Evolutionary conservation across 2,329 filamentous ascomycete species (phyloP), one percentile per base, ranked within the genome.

Genomic region (Nothopassalora personata): DNA sequence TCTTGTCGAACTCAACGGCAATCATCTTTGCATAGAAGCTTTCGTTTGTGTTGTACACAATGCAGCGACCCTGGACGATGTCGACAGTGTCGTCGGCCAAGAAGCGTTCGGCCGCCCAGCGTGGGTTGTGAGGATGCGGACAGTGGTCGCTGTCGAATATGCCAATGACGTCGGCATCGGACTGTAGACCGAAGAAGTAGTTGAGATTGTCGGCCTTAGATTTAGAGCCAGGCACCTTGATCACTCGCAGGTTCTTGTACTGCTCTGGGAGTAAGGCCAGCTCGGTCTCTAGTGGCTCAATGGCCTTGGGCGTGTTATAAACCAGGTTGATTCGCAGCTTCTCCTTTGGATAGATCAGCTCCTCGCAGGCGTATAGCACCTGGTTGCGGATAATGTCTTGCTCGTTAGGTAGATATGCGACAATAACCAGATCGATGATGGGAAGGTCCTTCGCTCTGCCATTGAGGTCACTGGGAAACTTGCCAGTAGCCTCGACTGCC

Each of bases 91-190:
- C 60, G 51, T 78, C 74, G 19, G 71, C 68, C 18, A 75, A 69
- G 61, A 80, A 79, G 47, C 77, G 72, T 63, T 80, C 79, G 11
- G 75, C 75, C 15, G 79, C 78, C 78, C 78, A 80, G 11, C 77
- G 70, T 7, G 77, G 75, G 28, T 74, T 76, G 64, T 80, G 75
- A 1, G 79, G 79, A 57, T 81, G 79, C 6, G 78, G 76, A 56
- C 79, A 79, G 66, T 81, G 79, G 60, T 80, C 79, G 59, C 76
- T 79, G 64, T 81, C 79, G 64, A 78, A 81, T 51, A 81, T 78
- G 15, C 77, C 76, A 59, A 76, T 78, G 47, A 79, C 68, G 45
- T 80, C 76, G 4, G 77, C 74, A 19, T 74, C 75, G 7, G 75
- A 79, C 19, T 77, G 67, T 18, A 79, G 66, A 4, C 70, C 72